Percentiles rank a stretch among this genome's conserved stretches.
Conservation (phyloP, 345 rosid genomes). For the Corymbia maculata region DNA sequence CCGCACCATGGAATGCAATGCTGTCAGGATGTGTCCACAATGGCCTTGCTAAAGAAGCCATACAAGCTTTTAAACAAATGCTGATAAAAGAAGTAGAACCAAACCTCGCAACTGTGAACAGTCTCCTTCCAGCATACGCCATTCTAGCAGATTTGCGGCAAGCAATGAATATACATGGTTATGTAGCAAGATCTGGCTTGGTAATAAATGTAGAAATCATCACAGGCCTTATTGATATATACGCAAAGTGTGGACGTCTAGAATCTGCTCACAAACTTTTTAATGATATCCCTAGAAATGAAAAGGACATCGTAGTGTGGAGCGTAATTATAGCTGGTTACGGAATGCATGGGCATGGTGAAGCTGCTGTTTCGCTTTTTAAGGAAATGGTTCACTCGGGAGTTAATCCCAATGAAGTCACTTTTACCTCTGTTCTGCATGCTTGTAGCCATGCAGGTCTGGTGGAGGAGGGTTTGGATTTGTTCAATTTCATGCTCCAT, state of each 20-base stretch:
- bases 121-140: conserved; percentile 51
- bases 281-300: conserved; percentile 22
- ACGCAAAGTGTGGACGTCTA: conserved; percentile 49
- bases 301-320: conserved; percentile 42
- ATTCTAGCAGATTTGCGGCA: conserved; percentile 37
- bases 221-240: conserved; percentile 46
- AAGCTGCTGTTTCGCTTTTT: conserved; percentile 31
- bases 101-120: conserved; percentile 1
- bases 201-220: conserved; percentile 19
- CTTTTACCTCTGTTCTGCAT: conserved; percentile 43
- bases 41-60: conserved; percentile 3
- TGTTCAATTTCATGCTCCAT: conserved; percentile 35
- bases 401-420: conserved; percentile 41
- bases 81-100: not conserved
- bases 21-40: conserved; percentile 31
- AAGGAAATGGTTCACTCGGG: conserved; percentile 29
- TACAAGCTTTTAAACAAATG: conserved; percentile 7
- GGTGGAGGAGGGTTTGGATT: conserved; percentile 32
- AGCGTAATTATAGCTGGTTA: conserved; percentile 49
- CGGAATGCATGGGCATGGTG: conserved; percentile 48
- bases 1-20: conserved; percentile 70
- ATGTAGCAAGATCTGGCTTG: conserved; percentile 36
- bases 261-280: conserved; percentile 31
- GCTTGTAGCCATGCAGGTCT: conserved; percentile 63
- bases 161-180: conserved; percentile 40